These are phyloP conservation scores for Myriosclerotinia curreyana DNA, from an alignment of 2,329 filamentous ascomycete genomes.

Conservation along the genomic window DNA sequence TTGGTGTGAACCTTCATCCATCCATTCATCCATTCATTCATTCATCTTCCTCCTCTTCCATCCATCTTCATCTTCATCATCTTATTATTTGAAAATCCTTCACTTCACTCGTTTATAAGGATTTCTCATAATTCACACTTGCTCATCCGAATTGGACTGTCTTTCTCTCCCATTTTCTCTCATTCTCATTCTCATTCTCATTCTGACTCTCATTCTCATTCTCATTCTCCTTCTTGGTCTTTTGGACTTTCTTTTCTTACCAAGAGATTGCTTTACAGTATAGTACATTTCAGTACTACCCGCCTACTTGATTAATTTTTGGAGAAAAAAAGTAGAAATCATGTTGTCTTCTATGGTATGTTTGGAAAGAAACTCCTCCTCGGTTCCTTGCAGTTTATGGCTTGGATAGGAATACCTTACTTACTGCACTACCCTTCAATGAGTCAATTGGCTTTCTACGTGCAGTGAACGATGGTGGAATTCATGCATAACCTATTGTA, in stretches of 20 bases:
- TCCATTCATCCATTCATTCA: background rate
- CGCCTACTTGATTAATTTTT: background rate
- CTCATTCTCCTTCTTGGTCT: background rate
- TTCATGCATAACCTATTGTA: background rate
- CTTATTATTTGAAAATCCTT: background rate
- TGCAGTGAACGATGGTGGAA: background rate
- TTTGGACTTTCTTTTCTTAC: background rate
- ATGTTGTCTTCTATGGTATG: conserved; percentile 14
- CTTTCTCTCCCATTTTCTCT: background rate
- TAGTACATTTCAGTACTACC: too few species aligned
- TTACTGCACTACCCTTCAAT: too few species aligned
- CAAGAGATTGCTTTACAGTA: background rate
- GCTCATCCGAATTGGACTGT: too few species aligned
- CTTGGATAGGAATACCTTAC: background rate
- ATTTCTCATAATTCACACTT: background rate
- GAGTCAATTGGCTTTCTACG: background rate
- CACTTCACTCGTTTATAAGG: conserved; percentile 3
- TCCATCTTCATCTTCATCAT: background rate
- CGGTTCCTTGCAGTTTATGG: background rate
- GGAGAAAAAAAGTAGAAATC: background rate
- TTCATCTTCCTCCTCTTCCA: background rate
- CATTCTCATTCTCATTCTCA: background rate
- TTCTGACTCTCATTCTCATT: background rate
- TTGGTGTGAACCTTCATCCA: background rate
- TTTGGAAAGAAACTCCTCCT: background rate